Percentiles rank a stretch among this genome's conserved stretches.
phyloP scores from a whole-genome alignment of 83 land plant species.

The Thuja plicata region DNA sequence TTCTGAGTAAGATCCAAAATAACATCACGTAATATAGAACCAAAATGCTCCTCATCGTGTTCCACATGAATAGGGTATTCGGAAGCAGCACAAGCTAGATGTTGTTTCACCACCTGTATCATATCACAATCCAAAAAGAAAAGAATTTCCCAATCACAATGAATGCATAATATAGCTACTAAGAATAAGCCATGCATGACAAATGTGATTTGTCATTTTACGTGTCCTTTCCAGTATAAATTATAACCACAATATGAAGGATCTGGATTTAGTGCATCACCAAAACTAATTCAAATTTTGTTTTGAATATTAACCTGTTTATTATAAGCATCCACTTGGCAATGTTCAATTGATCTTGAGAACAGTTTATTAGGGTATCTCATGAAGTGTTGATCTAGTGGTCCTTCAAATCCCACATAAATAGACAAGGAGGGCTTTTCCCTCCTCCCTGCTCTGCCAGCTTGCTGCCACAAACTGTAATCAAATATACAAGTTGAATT shows the following conservation, averaged over 20 bases:
- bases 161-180: not conserved
- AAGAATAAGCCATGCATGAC: not conserved
- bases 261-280: not conserved
- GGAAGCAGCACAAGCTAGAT: conserved; percentile 83
- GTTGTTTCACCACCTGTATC: conserved; percentile 86
- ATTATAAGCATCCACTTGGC: conserved; percentile 87
- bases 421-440: conserved; percentile 83
- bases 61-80: conserved; percentile 73
- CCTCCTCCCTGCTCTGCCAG: conserved; percentile 96
- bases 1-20: conserved; percentile 54
- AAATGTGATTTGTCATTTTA: not conserved
- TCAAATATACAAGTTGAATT: not conserved
- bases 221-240: not conserved
- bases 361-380: conserved; percentile 84
- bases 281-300: not conserved
- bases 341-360: conserved; percentile 75
- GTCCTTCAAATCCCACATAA: conserved; percentile 96
- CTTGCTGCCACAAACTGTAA: conserved; percentile 97
- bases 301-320: conserved; percentile 48
- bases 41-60: conserved; percentile 87
- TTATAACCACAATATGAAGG: not conserved
- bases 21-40: conserved; percentile 61
- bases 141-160: not conserved
- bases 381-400: conserved; percentile 98
- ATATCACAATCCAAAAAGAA: conserved; percentile 2